Conservation (phyloP, 2,329 filamentous ascomycete species). For the Colletotrichum chlorophyti region DNA sequence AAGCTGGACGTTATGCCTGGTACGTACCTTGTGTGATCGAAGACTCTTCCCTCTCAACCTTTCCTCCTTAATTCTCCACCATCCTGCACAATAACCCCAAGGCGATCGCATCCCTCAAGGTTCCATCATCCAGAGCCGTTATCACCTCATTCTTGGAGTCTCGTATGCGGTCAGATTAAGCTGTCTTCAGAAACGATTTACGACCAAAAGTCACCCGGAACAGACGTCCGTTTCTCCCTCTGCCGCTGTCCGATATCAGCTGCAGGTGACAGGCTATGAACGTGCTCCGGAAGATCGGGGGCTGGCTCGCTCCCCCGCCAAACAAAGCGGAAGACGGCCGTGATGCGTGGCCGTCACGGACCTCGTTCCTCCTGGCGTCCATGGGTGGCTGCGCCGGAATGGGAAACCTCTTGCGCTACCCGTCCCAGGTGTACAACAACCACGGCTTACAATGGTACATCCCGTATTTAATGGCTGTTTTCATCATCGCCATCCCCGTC, state of each 20-base stretch:
- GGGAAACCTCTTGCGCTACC: constrained; percentile 64
- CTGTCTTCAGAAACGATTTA: too few species aligned
- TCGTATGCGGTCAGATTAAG: not conserved
- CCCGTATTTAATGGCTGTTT: constrained; percentile 61
- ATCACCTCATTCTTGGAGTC: not conserved
- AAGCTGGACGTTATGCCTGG: not conserved
- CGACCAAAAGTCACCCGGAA: too few species aligned
- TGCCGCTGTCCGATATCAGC: not conserved
- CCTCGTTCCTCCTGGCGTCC: constrained; percentile 62
- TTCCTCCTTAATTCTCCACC: not conserved
- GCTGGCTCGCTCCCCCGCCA: constrained; percentile 44
- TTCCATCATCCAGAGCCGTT: constrained; percentile 5
- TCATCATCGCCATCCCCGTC: constrained; percentile 61
- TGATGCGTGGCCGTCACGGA: constrained; percentile 62
- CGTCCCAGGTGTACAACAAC: constrained; percentile 66
- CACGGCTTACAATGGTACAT: constrained; percentile 67
- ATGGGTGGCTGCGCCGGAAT: constrained; percentile 66
- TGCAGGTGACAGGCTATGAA: constrained; percentile 13
- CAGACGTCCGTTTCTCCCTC: not conserved
- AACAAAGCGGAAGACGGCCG: constrained; percentile 46
- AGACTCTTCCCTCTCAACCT: not conserved
- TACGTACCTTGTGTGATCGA: constrained; percentile 1
- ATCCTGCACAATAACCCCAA: not conserved
- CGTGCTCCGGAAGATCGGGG: constrained; percentile 38
- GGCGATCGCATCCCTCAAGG: not conserved